Evolutionary conservation across 768 basidiomycete genomes (phyloP), one percentile per base, ranked within the genome.

Genomic region (Russula sp.): DNA sequence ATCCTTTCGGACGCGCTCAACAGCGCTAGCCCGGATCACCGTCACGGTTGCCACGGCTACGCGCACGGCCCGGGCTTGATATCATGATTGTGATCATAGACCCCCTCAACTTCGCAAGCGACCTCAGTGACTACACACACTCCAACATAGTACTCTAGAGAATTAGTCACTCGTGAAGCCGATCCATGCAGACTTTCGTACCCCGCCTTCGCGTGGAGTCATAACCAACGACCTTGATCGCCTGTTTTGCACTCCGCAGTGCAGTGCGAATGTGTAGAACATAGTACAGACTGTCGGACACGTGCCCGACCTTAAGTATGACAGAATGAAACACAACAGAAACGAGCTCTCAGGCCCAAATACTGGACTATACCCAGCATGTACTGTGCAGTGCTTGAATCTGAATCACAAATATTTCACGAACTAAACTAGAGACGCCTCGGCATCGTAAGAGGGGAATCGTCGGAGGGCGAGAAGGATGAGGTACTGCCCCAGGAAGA

Each of bases 401-500:
- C n/a, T 47, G n/a, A 20, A 47, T 47, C 45, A 5, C 22, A 13
- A 48, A 16, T 11, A 8, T 8, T 48, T 27, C 45, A 45, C 45
- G n/a, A 18, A 34, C n/a, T 34, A 51, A 18, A 51, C 50, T 7
- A 31, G 32, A 5, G 32, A 22, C 14, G 22, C 10, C 22, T 50
- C 32, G 18, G 31, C 16, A 51, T 31, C 14, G 32, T 18, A 34
- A 18, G 34, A 22, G 4, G 45, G 56, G 14, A 20, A 20, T 18
- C 31, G 37, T 6, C n/a, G 44, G 18, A 39, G 32, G 2, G 60
- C 44, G 18, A 37, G 39, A 42, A 61, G 16, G 31, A 61, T 55
- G 14, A 61, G 37, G 49, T 35, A 61, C 16, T 48, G 37, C 8
- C 60, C 60, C n/a, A 32, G 4, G 10, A 61, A 61, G 54, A 55